Evolutionary conservation across 805 yeast genomes (phyloP).

Genomic region (Dipodascopsis uninucleata): DNA sequence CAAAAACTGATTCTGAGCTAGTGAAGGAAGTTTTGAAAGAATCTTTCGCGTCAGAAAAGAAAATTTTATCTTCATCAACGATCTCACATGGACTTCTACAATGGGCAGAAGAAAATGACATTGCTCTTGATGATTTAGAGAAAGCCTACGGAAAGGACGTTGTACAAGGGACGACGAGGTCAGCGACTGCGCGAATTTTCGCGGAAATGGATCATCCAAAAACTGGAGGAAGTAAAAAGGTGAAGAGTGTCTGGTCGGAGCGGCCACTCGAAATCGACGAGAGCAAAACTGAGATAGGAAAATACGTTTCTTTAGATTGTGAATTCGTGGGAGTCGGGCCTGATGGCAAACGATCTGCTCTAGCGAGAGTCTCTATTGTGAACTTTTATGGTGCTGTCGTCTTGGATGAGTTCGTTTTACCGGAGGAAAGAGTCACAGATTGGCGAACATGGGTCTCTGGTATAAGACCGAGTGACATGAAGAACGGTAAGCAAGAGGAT

Average conservation of each 20-base stretch:
- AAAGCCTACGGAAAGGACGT: slow-evolving; percentile 28
- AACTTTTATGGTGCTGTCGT: slow-evolving; percentile 72
- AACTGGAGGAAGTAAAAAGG: background rate
- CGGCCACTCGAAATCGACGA: slow-evolving; percentile 23
- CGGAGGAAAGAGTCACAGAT: slow-evolving; percentile 72
- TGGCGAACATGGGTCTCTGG: slow-evolving; percentile 96
- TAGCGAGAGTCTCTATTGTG: slow-evolving; percentile 85
- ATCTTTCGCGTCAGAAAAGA: no score
- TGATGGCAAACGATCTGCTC: slow-evolving; percentile 59
- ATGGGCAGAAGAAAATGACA: slow-evolving; percentile 35
- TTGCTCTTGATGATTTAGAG: slow-evolving; percentile 30
- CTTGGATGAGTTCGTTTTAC: slow-evolving; percentile 71
- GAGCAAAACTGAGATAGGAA: slow-evolving; percentile 49
- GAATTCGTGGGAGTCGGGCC: slow-evolving; percentile 91
- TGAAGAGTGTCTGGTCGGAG: slow-evolving; percentile 4
- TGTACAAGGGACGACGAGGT: slow-evolving; percentile 4
- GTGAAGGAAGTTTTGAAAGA: no score
- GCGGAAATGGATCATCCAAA: slow-evolving; percentile 13
- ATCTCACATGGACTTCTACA: no score
- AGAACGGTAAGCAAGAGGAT: slow-evolving; percentile 30
- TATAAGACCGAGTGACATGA: slow-evolving; percentile 65
- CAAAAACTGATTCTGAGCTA: no score
- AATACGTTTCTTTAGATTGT: slow-evolving; percentile 80
- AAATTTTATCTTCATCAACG: no score
- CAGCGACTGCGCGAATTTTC: slow-evolving; percentile 17